Evolutionary conservation across 2,329 filamentous ascomycete genomes (phyloP), one percentile per base, ranked within the genome.

Genomic region (Neofusicoccum sp.): DNA sequence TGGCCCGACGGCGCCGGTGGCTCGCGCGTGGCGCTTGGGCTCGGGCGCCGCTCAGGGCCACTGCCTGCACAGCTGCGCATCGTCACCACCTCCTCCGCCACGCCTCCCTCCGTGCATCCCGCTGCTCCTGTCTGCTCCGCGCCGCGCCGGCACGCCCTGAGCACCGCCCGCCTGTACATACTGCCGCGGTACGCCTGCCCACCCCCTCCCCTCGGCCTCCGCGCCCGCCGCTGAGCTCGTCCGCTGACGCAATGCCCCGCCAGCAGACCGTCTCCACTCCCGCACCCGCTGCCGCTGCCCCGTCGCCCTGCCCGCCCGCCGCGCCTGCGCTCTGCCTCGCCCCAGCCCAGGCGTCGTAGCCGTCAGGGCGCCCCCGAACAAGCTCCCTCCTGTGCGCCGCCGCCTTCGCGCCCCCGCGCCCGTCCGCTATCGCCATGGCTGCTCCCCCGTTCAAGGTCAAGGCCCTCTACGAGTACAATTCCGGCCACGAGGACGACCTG

Each of bases 391-490:
- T 7, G 8, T 33, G 51, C 51, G 38, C 34, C 38, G 44, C 30
- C 40, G 38, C 51, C 51, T 26, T 28, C 16, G 51, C 28, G 48
- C 45, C 58, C 44, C 38, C 48, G 58, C 41, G 58, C 58, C 36
- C 30, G 38, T 38, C 47, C 57, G 57, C 57, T 26, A n/a, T 51
- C 38, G 38, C 28, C 49, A 61, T 61, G 59, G 20, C 59, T 45
- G 33, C 59, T 33, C 49, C 58, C 47, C 58, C 59, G 63, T 97
- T 96, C 83, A 96, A 91, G 79, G 95, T 99, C 81, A 96, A 93
- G 83, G 91, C 95, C 68, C 79, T 98, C 72, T 99, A 89, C 81
- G 93, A 98, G 75, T 99, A 99, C 80, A 82, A 84, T 73, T 98
- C 95, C 67, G 85, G 86, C 64, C 93, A 99, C 76, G 92, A 96